Conservation (phyloP, 441 rosid species). For the Lepidium campestre region DNA sequence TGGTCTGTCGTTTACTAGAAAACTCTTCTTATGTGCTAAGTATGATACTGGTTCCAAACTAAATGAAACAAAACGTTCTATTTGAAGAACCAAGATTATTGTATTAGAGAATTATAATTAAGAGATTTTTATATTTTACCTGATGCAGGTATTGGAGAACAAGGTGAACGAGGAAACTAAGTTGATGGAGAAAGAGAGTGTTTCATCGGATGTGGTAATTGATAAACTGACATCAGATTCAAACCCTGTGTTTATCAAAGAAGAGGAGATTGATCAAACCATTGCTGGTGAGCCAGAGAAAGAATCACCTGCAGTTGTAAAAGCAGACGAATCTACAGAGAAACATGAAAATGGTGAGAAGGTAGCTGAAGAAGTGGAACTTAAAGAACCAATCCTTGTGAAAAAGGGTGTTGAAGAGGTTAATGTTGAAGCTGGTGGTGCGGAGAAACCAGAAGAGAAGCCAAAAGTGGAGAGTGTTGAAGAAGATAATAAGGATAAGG, state of each 20-base stretch:
- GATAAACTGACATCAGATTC: constrained; percentile 8
- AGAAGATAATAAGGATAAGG: constrained; percentile 17
- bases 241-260: not conserved
- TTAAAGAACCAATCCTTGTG: constrained; percentile 9
- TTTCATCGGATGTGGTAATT: constrained; percentile 6
- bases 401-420: constrained; percentile 2
- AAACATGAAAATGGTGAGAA: constrained; percentile 18
- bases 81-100: not conserved
- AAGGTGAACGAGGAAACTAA: constrained; percentile 21
- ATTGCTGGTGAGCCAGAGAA: constrained; percentile 14
- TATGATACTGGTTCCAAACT: not conserved
- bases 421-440: not conserved
- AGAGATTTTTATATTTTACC: constrained; percentile 3
- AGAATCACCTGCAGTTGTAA: constrained; percentile 17
- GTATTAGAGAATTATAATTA: not conserved
- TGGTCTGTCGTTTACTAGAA: not conserved
- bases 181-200: constrained; percentile 27
- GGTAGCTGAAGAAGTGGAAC: constrained; percentile 12
- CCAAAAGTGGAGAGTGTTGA: constrained; percentile 8
- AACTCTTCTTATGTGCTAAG: not conserved
- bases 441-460: constrained; percentile 15
- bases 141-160: constrained; percentile 27
- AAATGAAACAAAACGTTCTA: not conserved
- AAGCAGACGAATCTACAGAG: constrained; percentile 17
- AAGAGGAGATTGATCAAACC: constrained; percentile 6